Evolutionary conservation across 352 stramenopile species (phyloP), one percentile per base, ranked within the genome.

Genomic region (Phytophthora sansomeana): DNA sequence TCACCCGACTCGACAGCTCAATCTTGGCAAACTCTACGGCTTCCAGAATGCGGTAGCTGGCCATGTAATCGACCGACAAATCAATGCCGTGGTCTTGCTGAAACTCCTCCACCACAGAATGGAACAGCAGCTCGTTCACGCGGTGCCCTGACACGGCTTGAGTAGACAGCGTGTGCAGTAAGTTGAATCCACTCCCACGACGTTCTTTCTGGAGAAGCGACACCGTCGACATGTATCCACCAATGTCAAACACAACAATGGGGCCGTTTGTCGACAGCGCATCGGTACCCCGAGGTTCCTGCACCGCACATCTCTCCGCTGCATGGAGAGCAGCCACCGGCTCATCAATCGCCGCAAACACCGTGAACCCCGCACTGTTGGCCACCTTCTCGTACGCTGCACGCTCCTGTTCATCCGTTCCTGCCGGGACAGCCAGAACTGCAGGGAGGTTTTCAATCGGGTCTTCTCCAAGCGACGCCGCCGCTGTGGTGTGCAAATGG

Each of bases 211-310:
- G 30, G 0, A 93, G 63, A 19, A 92, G 41, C 2, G 81, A 85
- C 16, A 89, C 67, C 10, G 74, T 78, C 33, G 83, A 89, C 5
- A 72, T 54, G 54, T 77, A 89, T 36, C 83, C 85, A 32, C 85
- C 85, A 58, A 93, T 91, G 55, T 93, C 83, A 29, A 93, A 82
- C 11, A 93, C 81, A 4, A 72, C 85, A 33, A 91, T 85, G 3
- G 65, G 62, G 0, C 67, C 67, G 51, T 58, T 30, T 30, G 66
- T 39, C 6, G 69, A 63, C 26, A 77, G 24, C 3, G 17, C 28
- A 38, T 83, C 63, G 10, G 64, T 26, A 29, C 30, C 66, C 11
- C 33, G 57, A 16, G 78, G 58, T 14, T 85, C 78, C 35, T 84
- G 53, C 3, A 59, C 35, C 5, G 76, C 72, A 8, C 67, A 79